Percentiles rank a stretch among this genome's conserved stretches.
phyloP scores from a whole-genome alignment of 495 filamentous ascomycete genomes.

The Corynascus novoguineensis region DNA sequence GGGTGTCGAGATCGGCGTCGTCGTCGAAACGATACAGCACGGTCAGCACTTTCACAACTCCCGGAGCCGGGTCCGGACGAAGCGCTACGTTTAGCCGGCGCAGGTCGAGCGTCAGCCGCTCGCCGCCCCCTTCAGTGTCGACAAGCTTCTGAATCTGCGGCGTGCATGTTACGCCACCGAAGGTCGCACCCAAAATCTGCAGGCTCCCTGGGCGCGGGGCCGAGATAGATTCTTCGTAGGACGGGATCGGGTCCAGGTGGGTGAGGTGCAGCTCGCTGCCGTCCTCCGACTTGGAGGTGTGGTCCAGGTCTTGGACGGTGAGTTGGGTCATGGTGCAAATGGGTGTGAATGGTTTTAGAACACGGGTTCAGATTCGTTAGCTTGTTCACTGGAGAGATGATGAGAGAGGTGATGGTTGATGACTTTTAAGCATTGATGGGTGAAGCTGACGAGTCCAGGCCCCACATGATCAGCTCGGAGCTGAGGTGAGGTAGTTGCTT shows the following conservation, averaged over 20 bases:
- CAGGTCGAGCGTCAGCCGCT: constrained; percentile 21
- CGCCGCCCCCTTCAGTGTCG: too few species aligned
- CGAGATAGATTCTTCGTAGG: constrained; percentile 7
- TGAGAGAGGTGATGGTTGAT: too few species aligned
- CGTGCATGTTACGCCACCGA: constrained; percentile 27
- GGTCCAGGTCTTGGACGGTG: not conserved
- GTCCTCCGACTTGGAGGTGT: not conserved
- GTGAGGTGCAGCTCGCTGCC: not conserved
- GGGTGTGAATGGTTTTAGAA: not conserved
- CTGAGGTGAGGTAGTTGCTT: not conserved
- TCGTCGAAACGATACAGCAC: constrained; percentile 24
- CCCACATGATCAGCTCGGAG: not conserved
- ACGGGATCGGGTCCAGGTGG: constrained; percentile 5
- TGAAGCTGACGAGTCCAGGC: too few species aligned
- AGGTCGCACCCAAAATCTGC: constrained; percentile 24
- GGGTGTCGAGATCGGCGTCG: not conserved
- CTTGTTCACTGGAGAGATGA: not conserved
- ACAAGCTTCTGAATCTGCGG: constrained; percentile 16
- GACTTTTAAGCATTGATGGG: too few species aligned
- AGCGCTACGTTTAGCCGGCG: constrained; percentile 16
- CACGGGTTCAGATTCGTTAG: not conserved
- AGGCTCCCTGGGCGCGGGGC: constrained; percentile 6
- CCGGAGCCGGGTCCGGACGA: constrained; percentile 21
- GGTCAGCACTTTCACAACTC: constrained; percentile 18
- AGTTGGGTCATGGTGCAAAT: constrained; percentile 1